Base-by-base conservation (phyloP, 257 asterid genomes). In the Capsicum chinense region DNA sequence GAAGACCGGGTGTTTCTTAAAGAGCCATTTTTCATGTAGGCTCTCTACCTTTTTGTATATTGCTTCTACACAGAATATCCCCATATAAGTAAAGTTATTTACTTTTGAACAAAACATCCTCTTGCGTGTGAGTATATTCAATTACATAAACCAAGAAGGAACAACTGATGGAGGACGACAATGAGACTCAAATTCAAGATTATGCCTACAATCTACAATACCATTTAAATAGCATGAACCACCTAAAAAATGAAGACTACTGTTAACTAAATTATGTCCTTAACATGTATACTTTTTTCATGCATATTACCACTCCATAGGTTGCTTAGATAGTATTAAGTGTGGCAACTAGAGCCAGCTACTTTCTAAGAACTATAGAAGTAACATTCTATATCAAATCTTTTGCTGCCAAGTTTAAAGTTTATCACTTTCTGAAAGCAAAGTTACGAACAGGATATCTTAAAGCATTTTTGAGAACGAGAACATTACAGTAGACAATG, bases 401-500 rank as follows among this genome's bases (percentile, higher is more conserved):
- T 52, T 52, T 47, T 76, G 63, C 81, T 13, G 81, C 81, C 13
- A 52, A 52, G 81, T 76, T 26, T 14, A 13, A 14, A 26, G 64
- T 54, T 26, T 14, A 26, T 74, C 62, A 16, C 8, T 74, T 74
- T 74, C 81, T 74, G 62, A 74, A 74, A 74, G 62, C 59, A 74
- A 74, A 19, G 44, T 74, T 4, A 73, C 42, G 35, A 73, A 73
- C 59, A 73, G 80, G 60, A 73, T 42, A 73, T 73, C 19, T 19
- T 48, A 50, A 12, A 5, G 13, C 60, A 73, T 73, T n/a, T 73
- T 21, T 21, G 39, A 48, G 37, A 6, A 73, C n/a, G 19, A 73
- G n/a, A 48, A 73, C 39, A 73, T 73, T 71, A 73, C 47, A 73
- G 19, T 73, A 47, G 58, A 19, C 35, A 47, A 71, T n/a, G 79